Evolutionary conservation across 2,329 filamentous ascomycete species (phyloP).

Genomic region (Teratosphaeria pseudoeucalypti): DNA sequence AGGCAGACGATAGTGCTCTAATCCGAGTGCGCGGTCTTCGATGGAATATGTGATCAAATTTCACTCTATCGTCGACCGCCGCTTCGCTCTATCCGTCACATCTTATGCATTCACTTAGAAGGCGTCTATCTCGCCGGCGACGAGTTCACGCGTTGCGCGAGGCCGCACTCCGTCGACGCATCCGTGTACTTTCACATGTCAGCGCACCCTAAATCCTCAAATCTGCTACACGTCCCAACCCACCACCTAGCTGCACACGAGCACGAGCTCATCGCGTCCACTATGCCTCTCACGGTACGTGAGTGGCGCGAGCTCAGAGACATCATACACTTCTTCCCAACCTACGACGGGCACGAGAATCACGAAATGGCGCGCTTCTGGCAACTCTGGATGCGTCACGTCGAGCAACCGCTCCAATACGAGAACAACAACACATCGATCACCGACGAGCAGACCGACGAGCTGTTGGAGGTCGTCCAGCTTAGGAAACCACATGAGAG

Average conservation of each 20-base stretch:
- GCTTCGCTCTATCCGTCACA: too few species aligned
- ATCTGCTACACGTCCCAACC: neutral
- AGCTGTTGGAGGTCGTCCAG: neutral
- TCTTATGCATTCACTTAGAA: too few species aligned
- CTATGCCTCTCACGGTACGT: neutral
- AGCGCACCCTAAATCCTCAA: neutral
- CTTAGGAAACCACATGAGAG: neutral
- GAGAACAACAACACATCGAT: neutral
- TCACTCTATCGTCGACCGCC: too few species aligned
- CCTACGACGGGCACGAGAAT: neutral
- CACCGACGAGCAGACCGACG: neutral
- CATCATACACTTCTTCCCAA: neutral
- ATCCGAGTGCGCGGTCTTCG: too few species aligned
- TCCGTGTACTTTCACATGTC: neutral
- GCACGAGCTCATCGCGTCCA: neutral
- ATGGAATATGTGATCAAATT: too few species aligned
- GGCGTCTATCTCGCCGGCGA: too few species aligned
- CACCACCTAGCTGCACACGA: neutral
- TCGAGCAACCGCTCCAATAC: neutral
- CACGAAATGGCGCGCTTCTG: neutral
- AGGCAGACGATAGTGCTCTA: too few species aligned
- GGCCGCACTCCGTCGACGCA: too few species aligned
- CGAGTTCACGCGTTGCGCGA: neutral
- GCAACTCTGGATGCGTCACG: neutral
- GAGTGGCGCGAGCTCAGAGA: neutral